These are phyloP conservation scores for Bipolaris victoriae DNA, from an alignment of 2,329 filamentous ascomycete genomes.

Conservation along the genomic window DNA sequence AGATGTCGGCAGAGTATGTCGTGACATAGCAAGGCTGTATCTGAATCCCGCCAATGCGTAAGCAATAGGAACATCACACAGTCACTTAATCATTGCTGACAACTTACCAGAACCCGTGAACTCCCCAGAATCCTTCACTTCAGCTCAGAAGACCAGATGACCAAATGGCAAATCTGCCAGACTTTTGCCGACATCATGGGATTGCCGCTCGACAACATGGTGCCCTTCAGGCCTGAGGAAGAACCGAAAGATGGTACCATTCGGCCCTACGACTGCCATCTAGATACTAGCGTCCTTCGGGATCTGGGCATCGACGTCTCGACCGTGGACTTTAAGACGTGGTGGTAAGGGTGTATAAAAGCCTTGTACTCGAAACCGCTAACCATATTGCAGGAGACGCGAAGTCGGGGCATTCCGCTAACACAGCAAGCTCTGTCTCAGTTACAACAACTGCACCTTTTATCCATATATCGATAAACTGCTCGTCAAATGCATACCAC, in stretches of 20 bases:
- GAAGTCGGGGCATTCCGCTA: constrained; percentile 41
- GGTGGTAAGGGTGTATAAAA: constrained; percentile 67
- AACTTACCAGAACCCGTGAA: constrained; percentile 39
- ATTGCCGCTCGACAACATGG: constrained; percentile 70
- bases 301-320: constrained; percentile 76
- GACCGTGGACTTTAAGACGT: constrained; percentile 76
- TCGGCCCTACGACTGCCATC: constrained; percentile 85
- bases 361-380: constrained; percentile 10
- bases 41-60: constrained; percentile 39
- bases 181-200: constrained; percentile 80
- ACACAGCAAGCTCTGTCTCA: not conserved
- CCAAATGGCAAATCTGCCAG: constrained; percentile 88
- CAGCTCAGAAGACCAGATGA: constrained; percentile 82
- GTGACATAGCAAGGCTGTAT: constrained; percentile 75
- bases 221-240: constrained; percentile 62
- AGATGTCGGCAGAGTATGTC: constrained; percentile 80
- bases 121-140: constrained; percentile 81
- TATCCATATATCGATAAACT: not conserved
- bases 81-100: not conserved
- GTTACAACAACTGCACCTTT: not conserved
- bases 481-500: not conserved
- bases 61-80: not conserved
- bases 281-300: constrained; percentile 76
- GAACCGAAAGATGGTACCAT: constrained; percentile 74
- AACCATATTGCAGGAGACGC: constrained; percentile 34